Evolutionary conservation across 257 asterid species (phyloP), one percentile per base, ranked within the genome.

Genomic region (Petunia axillaris): DNA sequence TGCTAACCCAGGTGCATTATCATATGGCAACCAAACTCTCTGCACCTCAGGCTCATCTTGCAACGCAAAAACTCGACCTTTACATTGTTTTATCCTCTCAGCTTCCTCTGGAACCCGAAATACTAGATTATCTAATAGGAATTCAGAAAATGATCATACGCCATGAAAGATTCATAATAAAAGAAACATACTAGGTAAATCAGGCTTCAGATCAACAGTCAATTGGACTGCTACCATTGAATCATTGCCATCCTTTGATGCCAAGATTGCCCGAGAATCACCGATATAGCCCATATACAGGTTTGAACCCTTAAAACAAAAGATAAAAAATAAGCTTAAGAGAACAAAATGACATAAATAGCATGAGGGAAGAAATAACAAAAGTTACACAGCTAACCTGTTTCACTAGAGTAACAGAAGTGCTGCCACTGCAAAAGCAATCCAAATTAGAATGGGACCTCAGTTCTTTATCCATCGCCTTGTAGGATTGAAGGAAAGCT

Each of bases 11-110:
- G 99, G 99, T 80, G 99, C 98, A 88, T 95, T 95, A 83, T 94
- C 98, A 75, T 88, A 95, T 25, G 99, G 99, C 75, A 95, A 89
- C 99, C 99, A 95, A 82, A 95, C 99, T 83, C 99, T 88, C 41
- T 88, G 97, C 83, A 95, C 99, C 83, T 95, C 99, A 25, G 99
- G 99, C 90, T 95, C 99, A 62, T 95, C 99, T 89, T 92, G 97
- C 87, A 95, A 86, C 64, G 99, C 97, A 83, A 95, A 95, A 63
- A 95, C 99, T 80, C 98, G 92, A 76, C 99, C 99, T 81, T 89
- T 93, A 71, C 98, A 95, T 83, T 93, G 87, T 82, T 95, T 94
- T 77, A 95, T 95, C 85, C 99, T 93, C 85, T 94, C 99, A 14
- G 99, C 97, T 90, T 95, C 99, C 89, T 81, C 99, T 95, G 85